These are phyloP conservation scores for Conticribra weissflogii DNA, from an alignment of 108 stramenopile genomes.

Conservation along the genomic window DNA sequence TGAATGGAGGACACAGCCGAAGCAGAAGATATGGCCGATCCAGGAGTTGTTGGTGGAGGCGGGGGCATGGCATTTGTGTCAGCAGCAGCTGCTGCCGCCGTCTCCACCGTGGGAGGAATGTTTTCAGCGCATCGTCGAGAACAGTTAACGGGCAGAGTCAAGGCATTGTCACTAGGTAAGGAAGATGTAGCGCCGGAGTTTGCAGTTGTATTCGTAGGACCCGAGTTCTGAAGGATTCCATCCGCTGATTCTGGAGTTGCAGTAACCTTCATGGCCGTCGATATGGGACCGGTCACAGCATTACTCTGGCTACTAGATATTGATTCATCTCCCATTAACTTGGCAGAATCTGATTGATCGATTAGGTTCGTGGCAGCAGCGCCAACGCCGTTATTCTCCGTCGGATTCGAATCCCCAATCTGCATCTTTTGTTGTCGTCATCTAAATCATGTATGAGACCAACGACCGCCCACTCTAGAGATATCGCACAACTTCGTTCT, in stretches of 20 bases:
- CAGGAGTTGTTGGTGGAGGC: constrained; percentile 31
- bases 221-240: no score
- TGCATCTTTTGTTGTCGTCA: neutral
- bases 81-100: constrained; percentile 1
- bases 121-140: neutral
- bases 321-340: no score
- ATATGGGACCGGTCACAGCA: no score
- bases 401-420: neutral
- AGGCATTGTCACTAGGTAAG: neutral
- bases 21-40: neutral
- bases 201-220: no score
- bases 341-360: neutral
- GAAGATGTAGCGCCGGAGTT: neutral
- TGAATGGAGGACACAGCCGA: constrained; percentile 2
- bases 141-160: neutral
- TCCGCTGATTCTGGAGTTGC: no score
- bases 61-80: constrained; percentile 48
- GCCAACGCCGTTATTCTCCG: neutral
- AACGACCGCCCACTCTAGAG: no score
- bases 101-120: constrained; percentile 1
- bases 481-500: no score
- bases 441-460: neutral
- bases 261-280: neutral
- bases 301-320: no score
- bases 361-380: neutral